Evolutionary conservation across 2,329 filamentous ascomycete genomes (phyloP).

Genomic region (Keithomyces neogunnii): DNA sequence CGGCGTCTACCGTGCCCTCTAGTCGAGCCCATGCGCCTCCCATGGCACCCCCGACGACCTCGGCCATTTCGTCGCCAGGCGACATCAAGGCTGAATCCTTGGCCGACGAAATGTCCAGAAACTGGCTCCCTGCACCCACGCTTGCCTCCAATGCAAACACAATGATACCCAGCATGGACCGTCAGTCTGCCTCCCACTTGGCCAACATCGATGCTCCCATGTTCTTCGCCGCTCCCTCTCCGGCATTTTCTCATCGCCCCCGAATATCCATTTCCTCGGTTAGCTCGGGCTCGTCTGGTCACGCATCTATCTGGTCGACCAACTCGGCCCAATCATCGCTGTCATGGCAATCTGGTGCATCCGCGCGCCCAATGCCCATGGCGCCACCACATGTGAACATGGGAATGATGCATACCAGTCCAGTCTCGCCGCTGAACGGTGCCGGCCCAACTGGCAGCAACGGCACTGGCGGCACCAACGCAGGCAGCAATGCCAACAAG

Average conservation of each 20-base stretch:
- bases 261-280: slow-evolving; percentile 41
- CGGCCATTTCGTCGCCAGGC: slow-evolving; percentile 14
- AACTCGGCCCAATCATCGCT: slow-evolving; percentile 30
- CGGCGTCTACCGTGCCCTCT: slow-evolving; percentile 12
- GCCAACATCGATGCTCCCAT: slow-evolving; percentile 16
- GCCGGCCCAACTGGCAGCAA: neutral
- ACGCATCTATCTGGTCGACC: slow-evolving; percentile 37
- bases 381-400: slow-evolving; percentile 21
- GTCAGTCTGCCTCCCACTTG: slow-evolving; percentile 1
- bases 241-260: slow-evolving; percentile 32
- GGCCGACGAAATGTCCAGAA: slow-evolving; percentile 18
- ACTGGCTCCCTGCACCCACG: slow-evolving; percentile 11
- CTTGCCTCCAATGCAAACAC: slow-evolving; percentile 5
- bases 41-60: slow-evolving; percentile 9
- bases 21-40: slow-evolving; percentile 11
- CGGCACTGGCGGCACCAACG: neutral
- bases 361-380: slow-evolving; percentile 26
- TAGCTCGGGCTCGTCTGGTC: slow-evolving; percentile 40
- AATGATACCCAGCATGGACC: slow-evolving; percentile 6
- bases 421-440: slow-evolving; percentile 8
- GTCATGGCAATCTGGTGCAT: slow-evolving; percentile 29
- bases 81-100: slow-evolving; percentile 22
- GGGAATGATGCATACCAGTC: slow-evolving; percentile 23
- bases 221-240: slow-evolving; percentile 24
- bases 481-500: slow-evolving; percentile 18